These are phyloP conservation scores for Adansonia rubrostipa DNA, from an alignment of 441 rosid genomes.

Conservation along the genomic window DNA sequence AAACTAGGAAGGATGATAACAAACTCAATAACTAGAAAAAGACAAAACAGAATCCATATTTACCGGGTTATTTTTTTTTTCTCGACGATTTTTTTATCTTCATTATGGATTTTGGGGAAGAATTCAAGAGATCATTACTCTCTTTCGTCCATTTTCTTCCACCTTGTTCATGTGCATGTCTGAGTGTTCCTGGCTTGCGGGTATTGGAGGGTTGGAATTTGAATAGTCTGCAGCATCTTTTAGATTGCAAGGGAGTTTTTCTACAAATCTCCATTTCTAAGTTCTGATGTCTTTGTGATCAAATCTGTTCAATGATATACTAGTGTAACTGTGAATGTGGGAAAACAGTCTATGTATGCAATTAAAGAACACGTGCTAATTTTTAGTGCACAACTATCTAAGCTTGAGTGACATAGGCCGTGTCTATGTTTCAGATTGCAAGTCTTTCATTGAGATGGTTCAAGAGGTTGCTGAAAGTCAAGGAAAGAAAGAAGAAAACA, in stretches of 20 bases:
- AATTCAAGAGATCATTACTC: too few species aligned
- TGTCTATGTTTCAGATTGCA: constrained; percentile 49
- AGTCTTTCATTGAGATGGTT: constrained; percentile 58
- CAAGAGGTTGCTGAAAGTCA: constrained; percentile 62
- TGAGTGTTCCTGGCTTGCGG: background rate
- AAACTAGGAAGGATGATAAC: too few species aligned
- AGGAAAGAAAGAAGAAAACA: constrained; percentile 47
- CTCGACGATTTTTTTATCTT: background rate
- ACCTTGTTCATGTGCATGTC: background rate
- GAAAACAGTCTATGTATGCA: background rate
- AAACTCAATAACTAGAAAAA: background rate
- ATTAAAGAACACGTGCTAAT: too few species aligned
- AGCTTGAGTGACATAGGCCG: background rate
- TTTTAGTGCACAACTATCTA: background rate
- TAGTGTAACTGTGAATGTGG: background rate
- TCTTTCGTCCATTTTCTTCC: too few species aligned
- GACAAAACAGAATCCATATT: background rate
- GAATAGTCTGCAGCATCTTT: background rate
- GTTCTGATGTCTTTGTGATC: background rate
- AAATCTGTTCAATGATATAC: background rate
- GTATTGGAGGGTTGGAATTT: too few species aligned
- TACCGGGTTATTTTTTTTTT: background rate
- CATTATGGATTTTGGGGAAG: background rate
- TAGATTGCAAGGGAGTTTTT: background rate
- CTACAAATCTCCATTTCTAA: background rate